A percentile compares a stretch with the other conserved stretches of the same genome.
Evolutionary conservation across 169 alveolate genomes (phyloP).

Genomic region (Eimeria tenella): DNA sequence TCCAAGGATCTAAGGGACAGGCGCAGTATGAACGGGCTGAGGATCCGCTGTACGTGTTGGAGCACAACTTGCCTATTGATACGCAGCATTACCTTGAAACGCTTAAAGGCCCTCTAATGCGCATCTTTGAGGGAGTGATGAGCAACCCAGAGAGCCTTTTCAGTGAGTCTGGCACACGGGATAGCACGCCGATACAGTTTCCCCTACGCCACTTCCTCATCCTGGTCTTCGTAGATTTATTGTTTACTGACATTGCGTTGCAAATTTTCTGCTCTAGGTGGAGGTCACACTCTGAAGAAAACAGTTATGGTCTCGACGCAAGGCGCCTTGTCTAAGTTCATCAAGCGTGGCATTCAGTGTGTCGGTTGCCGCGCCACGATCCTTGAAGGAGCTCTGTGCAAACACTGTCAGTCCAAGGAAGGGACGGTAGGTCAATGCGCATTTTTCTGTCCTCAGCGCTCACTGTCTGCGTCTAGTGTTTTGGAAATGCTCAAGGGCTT

Average conservation of each 20-base stretch:
- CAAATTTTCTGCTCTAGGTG: conserved; percentile 29
- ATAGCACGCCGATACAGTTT: not conserved
- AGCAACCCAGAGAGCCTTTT: conserved; percentile 79
- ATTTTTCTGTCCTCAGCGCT: conserved; percentile 71
- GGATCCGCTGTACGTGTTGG: conserved; percentile 99
- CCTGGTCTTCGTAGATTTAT: not conserved
- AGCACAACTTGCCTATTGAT: conserved; percentile 97
- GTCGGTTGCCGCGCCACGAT: conserved; percentile 95
- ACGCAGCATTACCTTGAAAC: conserved; percentile 97
- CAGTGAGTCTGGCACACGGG: conserved; percentile 20
- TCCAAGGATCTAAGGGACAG: conserved; percentile 77
- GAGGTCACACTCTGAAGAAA: conserved; percentile 71
- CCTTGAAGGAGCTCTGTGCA: conserved; percentile 85
- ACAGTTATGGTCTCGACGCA: conserved; percentile 49
- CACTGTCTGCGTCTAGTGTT: conserved; percentile 9
- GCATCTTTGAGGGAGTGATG: conserved; percentile 84
- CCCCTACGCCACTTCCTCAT: not conserved
- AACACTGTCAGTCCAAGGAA: conserved; percentile 81
- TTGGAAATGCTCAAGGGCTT: conserved; percentile 56
- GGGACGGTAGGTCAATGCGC: conserved; percentile 41
- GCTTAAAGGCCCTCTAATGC: conserved; percentile 84
- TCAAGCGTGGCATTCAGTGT: conserved; percentile 94
- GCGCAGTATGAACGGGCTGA: conserved; percentile 97
- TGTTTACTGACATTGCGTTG: not conserved
- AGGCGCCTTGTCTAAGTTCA: conserved; percentile 87